phyloP scores from a whole-genome alignment of 345 rosid genomes.

The Eucalyptus victrix region DNA sequence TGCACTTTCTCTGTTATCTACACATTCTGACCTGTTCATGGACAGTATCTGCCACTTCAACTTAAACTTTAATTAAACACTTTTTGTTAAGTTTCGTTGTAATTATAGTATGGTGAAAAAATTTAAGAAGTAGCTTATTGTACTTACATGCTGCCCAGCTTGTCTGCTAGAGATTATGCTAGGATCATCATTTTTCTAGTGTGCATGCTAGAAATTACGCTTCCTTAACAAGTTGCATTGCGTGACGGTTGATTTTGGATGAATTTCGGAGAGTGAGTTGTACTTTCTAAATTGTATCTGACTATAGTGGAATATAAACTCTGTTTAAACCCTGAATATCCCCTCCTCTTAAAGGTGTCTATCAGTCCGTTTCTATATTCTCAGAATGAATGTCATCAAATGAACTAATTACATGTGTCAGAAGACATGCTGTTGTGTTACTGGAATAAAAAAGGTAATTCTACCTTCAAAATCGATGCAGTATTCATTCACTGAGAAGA shows the following conservation, averaged over 20 bases:
- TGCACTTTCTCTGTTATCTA: neutral
- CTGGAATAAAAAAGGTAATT: neutral
- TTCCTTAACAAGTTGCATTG: neutral
- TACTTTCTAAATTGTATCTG: neutral
- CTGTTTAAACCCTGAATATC: neutral
- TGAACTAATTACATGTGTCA: neutral
- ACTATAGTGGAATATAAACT: neutral
- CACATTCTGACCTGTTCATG: neutral
- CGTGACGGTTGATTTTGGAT: neutral
- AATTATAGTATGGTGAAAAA: neutral
- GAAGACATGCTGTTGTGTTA: neutral
- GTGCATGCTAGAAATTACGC: neutral
- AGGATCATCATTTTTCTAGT: neutral
- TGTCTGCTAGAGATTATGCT: neutral
- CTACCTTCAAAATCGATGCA: neutral
- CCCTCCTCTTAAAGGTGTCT: neutral
- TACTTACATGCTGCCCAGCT: neutral
- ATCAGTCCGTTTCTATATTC: neutral
- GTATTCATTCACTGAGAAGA: neutral
- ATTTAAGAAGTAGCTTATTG: neutral
- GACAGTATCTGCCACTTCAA: neutral
- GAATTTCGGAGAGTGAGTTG: neutral
- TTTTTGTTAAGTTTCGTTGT: neutral
- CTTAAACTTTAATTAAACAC: neutral
- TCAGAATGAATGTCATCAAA: neutral